Percentiles rank a stretch among this genome's conserved stretches.
Evolutionary conservation across 1,284 basidiomycete genomes (phyloP).

Genomic region (Pseudozyma tsukubaensis): DNA sequence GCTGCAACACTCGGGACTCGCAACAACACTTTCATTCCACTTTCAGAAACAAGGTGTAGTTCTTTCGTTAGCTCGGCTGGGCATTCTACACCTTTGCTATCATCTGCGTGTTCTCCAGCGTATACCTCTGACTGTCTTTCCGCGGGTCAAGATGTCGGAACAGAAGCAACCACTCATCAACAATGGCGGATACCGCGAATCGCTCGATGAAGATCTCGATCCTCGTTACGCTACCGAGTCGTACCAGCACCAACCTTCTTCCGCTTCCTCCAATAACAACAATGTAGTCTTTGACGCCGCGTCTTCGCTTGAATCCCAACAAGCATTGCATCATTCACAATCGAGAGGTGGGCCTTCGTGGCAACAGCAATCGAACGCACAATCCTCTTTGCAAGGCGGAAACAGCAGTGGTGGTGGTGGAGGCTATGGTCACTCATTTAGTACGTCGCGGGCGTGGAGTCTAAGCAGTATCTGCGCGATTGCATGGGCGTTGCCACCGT

Average conservation of each 20-base stretch:
- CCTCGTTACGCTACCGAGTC: slow-evolving; percentile 59
- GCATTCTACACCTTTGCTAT: not conserved
- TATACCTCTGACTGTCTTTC: no score
- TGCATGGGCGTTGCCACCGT: slow-evolving; percentile 59
- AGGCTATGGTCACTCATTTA: slow-evolving; percentile 29
- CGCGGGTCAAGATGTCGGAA: slow-evolving; percentile 36
- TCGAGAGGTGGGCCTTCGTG: slow-evolving; percentile 13
- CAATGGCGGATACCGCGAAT: slow-evolving; percentile 35
- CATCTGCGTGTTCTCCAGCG: no score
- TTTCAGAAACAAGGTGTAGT: not conserved
- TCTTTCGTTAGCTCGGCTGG: not conserved
- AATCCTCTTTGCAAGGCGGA: slow-evolving; percentile 4
- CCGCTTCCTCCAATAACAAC: slow-evolving; percentile 13
- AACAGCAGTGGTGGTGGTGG: slow-evolving; percentile 3
- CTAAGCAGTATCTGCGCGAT: slow-evolving; percentile 53
- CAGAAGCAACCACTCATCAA: slow-evolving; percentile 41
- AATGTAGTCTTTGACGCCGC: slow-evolving; percentile 48
- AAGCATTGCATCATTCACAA: slow-evolving; percentile 27
- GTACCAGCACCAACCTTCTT: slow-evolving; percentile 46
- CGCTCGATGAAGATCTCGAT: slow-evolving; percentile 51
- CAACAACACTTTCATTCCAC: not conserved
- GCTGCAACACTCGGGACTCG: slow-evolving; percentile 11
- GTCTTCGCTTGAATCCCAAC: slow-evolving; percentile 39
- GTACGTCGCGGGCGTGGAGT: slow-evolving; percentile 50
- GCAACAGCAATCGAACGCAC: slow-evolving; percentile 15